Evolutionary conservation across 768 basidiomycete species (phyloP), one percentile per base, ranked within the genome.

Genomic region (Panaeolus cyanescens): DNA sequence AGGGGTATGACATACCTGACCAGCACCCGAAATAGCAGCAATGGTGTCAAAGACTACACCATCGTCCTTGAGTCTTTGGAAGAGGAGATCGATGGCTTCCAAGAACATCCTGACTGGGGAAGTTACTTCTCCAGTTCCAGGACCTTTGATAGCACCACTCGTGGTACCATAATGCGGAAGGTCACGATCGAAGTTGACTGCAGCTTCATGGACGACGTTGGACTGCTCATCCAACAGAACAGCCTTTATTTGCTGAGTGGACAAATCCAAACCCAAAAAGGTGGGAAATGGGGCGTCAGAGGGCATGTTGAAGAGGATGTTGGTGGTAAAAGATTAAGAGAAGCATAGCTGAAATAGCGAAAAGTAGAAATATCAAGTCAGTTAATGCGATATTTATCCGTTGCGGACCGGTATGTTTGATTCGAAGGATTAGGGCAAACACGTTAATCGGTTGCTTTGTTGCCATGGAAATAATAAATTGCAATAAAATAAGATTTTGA

Each of bases 231-330:
- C 73, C 58, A 91, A 82, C 54, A 94, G 68, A 37, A 92, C 83
- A 0, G 88, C 92, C 73, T 96, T 92, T 58, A 93, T 80, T 64
- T 89, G 87, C 70, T 96, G 94, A 0, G 93, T 95, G 1, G 91
- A 93, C 36, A 94, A 83, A 74, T 95, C 93, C 58, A 95, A 83
- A 13, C 93, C 93, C 22, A 95, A 87, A 71, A 92, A 93, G 30
- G 45, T 50, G 5, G 22, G 45, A 28, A 30, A 50, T 25, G 45
- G 25, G 25, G 45, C 25, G 9, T 50, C 45, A 28, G 45, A 50
- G 22, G 45, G 4, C 45, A 50, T 50, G 19, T 50, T 28, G 1
- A 25, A 17, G 34, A 79, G 67, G 15, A 71, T 68, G 13, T 54
- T 65, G 25, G 64, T 19, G 53, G 61, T 58, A 42, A 37, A 42